Evolutionary conservation across 345 rosid genomes (phyloP).

Genomic region (Excoecaria agallocha): DNA sequence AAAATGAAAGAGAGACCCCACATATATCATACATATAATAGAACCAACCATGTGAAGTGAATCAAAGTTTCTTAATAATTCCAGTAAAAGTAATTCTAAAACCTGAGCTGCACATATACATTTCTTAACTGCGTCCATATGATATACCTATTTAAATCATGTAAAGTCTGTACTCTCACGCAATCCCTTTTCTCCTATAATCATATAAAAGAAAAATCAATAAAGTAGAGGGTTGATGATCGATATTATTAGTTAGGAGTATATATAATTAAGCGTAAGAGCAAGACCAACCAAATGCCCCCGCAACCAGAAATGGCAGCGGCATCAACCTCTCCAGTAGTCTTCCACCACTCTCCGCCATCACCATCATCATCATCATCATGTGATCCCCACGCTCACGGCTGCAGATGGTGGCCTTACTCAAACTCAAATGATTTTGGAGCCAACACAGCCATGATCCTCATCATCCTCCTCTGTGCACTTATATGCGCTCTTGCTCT

Average conservation of each 20-base stretch:
- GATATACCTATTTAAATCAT: slow-evolving; percentile 11
- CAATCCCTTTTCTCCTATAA: slow-evolving; percentile 9
- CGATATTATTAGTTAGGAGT: background rate
- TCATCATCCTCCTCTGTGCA: slow-evolving; percentile 56
- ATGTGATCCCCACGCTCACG: slow-evolving; percentile 30
- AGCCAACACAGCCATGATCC: slow-evolving; percentile 43
- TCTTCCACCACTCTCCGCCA: slow-evolving; percentile 22
- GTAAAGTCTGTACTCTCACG: slow-evolving; percentile 10
- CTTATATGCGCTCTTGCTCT: slow-evolving; percentile 62
- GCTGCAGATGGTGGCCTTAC: slow-evolving; percentile 46
- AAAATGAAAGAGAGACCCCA: background rate
- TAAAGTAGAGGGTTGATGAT: background rate
- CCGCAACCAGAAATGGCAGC: slow-evolving; percentile 7
- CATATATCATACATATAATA: background rate
- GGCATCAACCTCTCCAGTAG: background rate
- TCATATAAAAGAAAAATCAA: background rate
- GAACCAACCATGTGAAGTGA: background rate
- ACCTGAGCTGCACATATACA: slow-evolving; percentile 25
- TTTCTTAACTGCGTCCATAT: slow-evolving; percentile 7
- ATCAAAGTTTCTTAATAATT: background rate
- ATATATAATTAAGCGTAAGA: background rate
- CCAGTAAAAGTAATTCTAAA: slow-evolving; percentile 6
- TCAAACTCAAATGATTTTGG: slow-evolving; percentile 45
- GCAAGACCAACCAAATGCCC: slow-evolving; percentile 2
- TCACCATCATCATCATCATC: slow-evolving; percentile 17